A percentile compares a stretch with the other conserved stretches of the same genome.
Evolutionary conservation across 2,329 filamentous ascomycete species (phyloP).

Genomic region (Exophiala xenobiotica): DNA sequence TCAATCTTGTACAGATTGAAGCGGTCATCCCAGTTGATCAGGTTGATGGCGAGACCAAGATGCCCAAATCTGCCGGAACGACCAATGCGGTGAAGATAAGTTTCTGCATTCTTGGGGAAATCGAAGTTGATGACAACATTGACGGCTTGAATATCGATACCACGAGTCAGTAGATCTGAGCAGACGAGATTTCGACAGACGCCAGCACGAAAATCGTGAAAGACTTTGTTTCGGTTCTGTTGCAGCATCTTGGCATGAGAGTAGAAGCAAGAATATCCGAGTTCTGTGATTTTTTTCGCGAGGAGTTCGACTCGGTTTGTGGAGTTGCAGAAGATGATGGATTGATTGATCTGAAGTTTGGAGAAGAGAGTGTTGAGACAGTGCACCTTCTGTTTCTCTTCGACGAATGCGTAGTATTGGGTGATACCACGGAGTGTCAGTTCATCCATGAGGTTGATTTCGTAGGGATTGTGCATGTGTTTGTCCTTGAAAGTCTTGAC

Average conservation of each 20-base stretch:
- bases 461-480: conserved; percentile 93
- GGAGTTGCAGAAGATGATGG: conserved; percentile 99
- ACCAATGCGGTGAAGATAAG: conserved; percentile 96
- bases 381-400: conserved; percentile 99
- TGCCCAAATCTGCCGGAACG: conserved; percentile 96
- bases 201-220: conserved; percentile 98
- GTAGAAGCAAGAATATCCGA: conserved; percentile 99
- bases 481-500: conserved; percentile 98
- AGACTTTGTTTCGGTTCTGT: conserved; percentile 93
- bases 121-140: conserved; percentile 99
- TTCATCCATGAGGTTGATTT: conserved; percentile 99
- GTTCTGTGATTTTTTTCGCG: conserved; percentile 98
- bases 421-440: conserved; percentile 97
- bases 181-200: conserved; percentile 98
- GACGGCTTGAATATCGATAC: conserved; percentile 98
- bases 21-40: conserved; percentile 99
- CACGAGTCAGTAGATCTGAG: conserved; percentile 93
- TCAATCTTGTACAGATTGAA: conserved; percentile 99
- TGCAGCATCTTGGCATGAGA: conserved; percentile 98
- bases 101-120: conserved; percentile 98
- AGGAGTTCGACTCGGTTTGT: conserved; percentile 96
- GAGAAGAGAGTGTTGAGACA: conserved; percentile 98
- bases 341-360: conserved; percentile 99
- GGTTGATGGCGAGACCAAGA: conserved; percentile 93
- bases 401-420: conserved; percentile 98